phyloP scores from a whole-genome alignment of 192 early-diverging fungal species.

The Coemansia sp. region DNA sequence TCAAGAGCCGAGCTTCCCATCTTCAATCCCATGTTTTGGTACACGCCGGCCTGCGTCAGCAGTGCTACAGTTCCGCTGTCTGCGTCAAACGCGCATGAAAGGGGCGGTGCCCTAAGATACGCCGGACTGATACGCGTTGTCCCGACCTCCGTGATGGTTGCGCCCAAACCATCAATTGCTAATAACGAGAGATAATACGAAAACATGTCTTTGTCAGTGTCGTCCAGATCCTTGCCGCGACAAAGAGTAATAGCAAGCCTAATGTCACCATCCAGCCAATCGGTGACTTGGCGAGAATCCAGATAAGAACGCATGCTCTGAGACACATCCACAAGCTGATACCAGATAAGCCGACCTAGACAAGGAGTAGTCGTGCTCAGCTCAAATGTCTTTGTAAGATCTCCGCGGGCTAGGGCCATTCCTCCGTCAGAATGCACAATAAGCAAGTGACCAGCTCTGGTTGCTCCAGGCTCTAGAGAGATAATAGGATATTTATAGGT shows the following conservation, averaged over 20 bases:
- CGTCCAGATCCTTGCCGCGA: conserved; percentile 22
- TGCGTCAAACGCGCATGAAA: conserved; percentile 50
- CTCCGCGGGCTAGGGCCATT: conserved; percentile 25
- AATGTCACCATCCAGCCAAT: conserved; percentile 43
- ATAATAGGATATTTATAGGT: conserved; percentile 21
- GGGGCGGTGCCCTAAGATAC: conserved; percentile 32
- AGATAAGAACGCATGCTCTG: conserved; percentile 55
- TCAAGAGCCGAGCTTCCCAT: conserved; percentile 48
- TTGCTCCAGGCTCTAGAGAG: conserved; percentile 38
- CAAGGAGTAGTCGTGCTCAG: conserved; percentile 17
- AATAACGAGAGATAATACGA: conserved; percentile 33
- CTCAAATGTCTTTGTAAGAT: conserved; percentile 15
- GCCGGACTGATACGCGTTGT: conserved; percentile 45
- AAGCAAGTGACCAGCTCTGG: conserved; percentile 31
- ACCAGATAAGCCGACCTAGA: conserved; percentile 31
- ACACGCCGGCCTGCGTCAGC: conserved; percentile 41
- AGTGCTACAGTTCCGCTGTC: conserved; percentile 42
- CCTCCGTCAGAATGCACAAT: conserved; percentile 39
- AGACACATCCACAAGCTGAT: conserved; percentile 47
- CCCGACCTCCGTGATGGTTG: conserved; percentile 37
- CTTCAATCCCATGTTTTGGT: conserved; percentile 30
- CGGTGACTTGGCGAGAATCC: conserved; percentile 51
- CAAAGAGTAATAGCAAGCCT: conserved; percentile 29
- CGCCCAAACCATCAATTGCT: conserved; percentile 29
- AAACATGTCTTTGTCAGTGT: conserved; percentile 7